Base-by-base conservation (phyloP, 2,329 filamentous ascomycete species). In the Hysterium pulicare region DNA sequence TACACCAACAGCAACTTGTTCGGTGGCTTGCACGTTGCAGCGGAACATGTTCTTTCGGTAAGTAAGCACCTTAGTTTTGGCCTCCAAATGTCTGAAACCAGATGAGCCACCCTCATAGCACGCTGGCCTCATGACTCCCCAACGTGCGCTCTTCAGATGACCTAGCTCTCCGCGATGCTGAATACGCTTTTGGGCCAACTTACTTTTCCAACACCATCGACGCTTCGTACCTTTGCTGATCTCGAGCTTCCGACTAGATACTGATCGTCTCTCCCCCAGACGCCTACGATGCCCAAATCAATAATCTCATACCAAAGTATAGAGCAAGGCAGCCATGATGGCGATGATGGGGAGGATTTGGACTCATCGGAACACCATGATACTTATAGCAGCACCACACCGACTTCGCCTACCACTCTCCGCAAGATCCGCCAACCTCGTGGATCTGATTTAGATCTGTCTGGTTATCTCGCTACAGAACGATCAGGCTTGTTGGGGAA, bases 401-500 rank as follows among this genome's bases (percentile, higher is more conserved):
- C 59, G 21, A 58, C 59, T 23, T 65, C 62, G n/a, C 63, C 62
- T 6, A 57, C 58, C 2, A 57, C 54, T 3, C 61, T 60, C 49
- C 63, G 64, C 35, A 50, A 47, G 16, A 44, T 53, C 24, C 49
- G 57, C 26, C 55, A 47, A 28, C 55, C 57, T 49, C 61, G 58
- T 41, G 55, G 61, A 38, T 67, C 69, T 34, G 61, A 59, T 45
- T 49, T 53, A 42, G 56, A 71, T 49, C 51, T 67, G 50, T 36
- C 57, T 40, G 40, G 56, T 49, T 43, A 61, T 51, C 42, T 67
- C 56, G 42, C 65, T 21, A 73, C 73, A 44, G 76, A 79, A 55
- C 65, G 64, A 15, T 71, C 74, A 6, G 69, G 71, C 42, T 55
- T 78, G 44, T 68, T 78, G 3, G 68, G 62, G 3, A 58, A 68